phyloP scores from a whole-genome alignment of 371 early-diverging fungal species.

The Blakeslea trispora region DNA sequence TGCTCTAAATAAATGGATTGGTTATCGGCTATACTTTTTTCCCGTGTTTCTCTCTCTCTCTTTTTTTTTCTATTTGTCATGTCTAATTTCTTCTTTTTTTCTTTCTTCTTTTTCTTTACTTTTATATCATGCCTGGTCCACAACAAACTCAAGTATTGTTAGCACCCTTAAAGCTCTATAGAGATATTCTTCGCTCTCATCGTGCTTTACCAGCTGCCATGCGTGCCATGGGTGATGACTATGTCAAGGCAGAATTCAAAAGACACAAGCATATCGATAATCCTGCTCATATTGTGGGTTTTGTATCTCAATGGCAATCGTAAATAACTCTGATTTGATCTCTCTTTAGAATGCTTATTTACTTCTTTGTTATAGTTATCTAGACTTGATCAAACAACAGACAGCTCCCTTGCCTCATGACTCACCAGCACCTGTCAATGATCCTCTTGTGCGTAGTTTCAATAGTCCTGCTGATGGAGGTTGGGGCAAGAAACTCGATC shows the following conservation, averaged over 20 bases:
- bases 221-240: conserved; percentile 66
- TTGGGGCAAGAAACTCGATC: conserved; percentile 58
- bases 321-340: no score
- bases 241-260: conserved; percentile 68
- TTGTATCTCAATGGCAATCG: conserved; percentile 66
- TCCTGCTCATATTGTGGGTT: conserved; percentile 68
- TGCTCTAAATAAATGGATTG: neutral
- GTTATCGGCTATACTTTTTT: neutral
- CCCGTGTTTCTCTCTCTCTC: neutral
- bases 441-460: conserved; percentile 39
- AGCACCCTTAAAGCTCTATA: conserved; percentile 63
- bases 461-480: conserved; percentile 37
- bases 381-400: conserved; percentile 35
- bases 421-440: conserved; percentile 29
- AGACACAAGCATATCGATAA: conserved; percentile 65
- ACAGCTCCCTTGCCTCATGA: conserved; percentile 35
- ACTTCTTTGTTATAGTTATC: conserved; percentile 23
- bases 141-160: conserved; percentile 35
- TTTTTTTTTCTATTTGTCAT: conserved; percentile 3
- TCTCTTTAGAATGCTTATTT: neutral
- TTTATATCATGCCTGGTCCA: conserved; percentile 11
- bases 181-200: conserved; percentile 62
- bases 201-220: conserved; percentile 59
- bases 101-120: no score
- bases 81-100: no score